Percentiles rank a stretch among this genome's conserved stretches.
These are phyloP conservation scores for Thermomyces lanuginosus DNA, from an alignment of 2,329 filamentous ascomycete genomes.

Conservation along the genomic window DNA sequence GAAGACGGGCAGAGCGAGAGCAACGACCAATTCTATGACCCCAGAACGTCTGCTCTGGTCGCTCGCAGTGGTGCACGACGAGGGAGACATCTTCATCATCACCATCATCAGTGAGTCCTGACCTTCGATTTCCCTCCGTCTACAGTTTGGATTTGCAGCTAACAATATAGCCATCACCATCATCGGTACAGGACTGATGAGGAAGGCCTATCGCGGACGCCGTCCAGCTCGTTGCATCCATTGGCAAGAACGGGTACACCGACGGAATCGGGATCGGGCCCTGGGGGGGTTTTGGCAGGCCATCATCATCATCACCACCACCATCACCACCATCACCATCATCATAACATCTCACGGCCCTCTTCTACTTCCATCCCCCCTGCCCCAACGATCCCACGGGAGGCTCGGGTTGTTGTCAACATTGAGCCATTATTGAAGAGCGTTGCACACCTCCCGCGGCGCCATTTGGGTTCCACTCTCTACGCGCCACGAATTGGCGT, in stretches of 20 bases:
- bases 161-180: conserved; percentile 30
- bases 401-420: conserved; percentile 48
- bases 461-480: conserved; percentile 69
- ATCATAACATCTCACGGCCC: conserved; percentile 22
- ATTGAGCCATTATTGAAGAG: conserved; percentile 57
- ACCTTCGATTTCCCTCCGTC: too few species aligned
- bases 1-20: conserved; percentile 50
- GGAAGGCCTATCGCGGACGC: conserved; percentile 18
- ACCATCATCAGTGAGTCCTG: conserved; percentile 38
- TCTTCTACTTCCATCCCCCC: conserved; percentile 9
- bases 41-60: conserved; percentile 38
- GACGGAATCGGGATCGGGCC: conserved; percentile 9
- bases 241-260: conserved; percentile 17
- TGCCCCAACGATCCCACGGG: conserved; percentile 30
- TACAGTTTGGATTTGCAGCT: conserved; percentile 3
- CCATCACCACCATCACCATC: conserved; percentile 31
- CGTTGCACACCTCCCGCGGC: conserved; percentile 52
- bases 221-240: conserved; percentile 12
- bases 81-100: conserved; percentile 36
- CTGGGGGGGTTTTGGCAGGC: too few species aligned
- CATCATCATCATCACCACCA: conserved; percentile 15
- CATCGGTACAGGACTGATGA: conserved; percentile 40
- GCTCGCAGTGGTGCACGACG: conserved; percentile 52
- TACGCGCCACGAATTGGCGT: conserved; percentile 53
- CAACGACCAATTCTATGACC: conserved; percentile 50